Conservation (phyloP, 495 filamentous ascomycete species). For the Aspergillus kassunensis region DNA sequence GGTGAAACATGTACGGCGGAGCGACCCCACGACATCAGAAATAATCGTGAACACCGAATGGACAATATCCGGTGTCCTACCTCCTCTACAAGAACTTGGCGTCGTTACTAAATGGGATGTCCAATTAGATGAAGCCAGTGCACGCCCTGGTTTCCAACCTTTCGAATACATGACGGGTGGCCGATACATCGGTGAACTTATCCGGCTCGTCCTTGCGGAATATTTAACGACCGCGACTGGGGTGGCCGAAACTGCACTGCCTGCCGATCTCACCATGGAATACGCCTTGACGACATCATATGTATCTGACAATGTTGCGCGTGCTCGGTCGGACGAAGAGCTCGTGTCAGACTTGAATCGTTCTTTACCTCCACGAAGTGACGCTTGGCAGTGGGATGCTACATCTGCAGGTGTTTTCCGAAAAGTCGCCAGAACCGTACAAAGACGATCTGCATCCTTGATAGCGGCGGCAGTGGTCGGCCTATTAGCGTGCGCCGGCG, state of each 20-base stretch:
- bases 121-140: slow-evolving; percentile 58
- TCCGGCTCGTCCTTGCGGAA: slow-evolving; percentile 65
- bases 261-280: slow-evolving; percentile 50
- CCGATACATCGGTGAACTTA: slow-evolving; percentile 80
- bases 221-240: slow-evolving; percentile 49
- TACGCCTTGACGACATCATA: slow-evolving; percentile 69
- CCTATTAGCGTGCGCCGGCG: slow-evolving; percentile 60
- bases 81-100: slow-evolving; percentile 57
- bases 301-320: slow-evolving; percentile 59
- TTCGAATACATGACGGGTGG: slow-evolving; percentile 87
- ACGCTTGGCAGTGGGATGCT: slow-evolving; percentile 56
- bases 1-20: slow-evolving; percentile 37
- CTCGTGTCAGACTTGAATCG: slow-evolving; percentile 48
- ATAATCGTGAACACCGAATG: slow-evolving; percentile 85
- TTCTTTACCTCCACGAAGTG: slow-evolving; percentile 49
- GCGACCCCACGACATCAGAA: slow-evolving; percentile 45
- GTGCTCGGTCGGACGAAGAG: slow-evolving; percentile 38
- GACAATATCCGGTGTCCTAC: slow-evolving; percentile 71
- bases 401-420: slow-evolving; percentile 53
- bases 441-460: slow-evolving; percentile 66
- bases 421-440: slow-evolving; percentile 58
- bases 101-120: slow-evolving; percentile 70
- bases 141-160: slow-evolving; percentile 76
- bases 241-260: slow-evolving; percentile 42
- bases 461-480: slow-evolving; percentile 68